A percentile compares a stretch with the other conserved stretches of the same genome.
Evolutionary conservation across 768 basidiomycete genomes (phyloP).

Genomic region (Holtermanniella nyarrowii): DNA sequence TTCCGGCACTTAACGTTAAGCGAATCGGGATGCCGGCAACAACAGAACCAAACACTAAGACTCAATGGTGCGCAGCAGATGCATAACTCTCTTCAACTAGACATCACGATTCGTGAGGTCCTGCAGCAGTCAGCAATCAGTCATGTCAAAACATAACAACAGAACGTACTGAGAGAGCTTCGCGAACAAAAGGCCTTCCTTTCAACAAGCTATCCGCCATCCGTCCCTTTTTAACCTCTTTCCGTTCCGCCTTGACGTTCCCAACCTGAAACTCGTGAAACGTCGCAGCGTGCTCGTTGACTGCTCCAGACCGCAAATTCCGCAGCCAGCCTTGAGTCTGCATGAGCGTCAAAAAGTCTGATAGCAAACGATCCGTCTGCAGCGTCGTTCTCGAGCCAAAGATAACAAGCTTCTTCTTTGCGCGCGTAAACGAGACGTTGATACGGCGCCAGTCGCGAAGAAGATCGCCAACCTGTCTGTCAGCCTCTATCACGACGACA

Average conservation of each 20-base stretch:
- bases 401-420: slow-evolving; percentile 78
- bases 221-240: too few species aligned
- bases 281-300: slow-evolving; percentile 45
- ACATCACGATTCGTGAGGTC: too few species aligned
- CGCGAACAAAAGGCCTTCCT: background rate
- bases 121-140: too few species aligned
- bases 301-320: slow-evolving; percentile 49
- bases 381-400: slow-evolving; percentile 80
- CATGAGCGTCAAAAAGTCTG: slow-evolving; percentile 70
- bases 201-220: background rate
- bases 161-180: background rate
- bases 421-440: slow-evolving; percentile 94
- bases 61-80: too few species aligned
- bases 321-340: slow-evolving; percentile 62
- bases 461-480: slow-evolving; percentile 69
- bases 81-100: too few species aligned
- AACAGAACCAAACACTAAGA: too few species aligned
- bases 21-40: too few species aligned
- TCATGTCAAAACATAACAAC: too few species aligned
- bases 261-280: background rate
- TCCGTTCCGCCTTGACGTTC: background rate
- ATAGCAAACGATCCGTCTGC: slow-evolving; percentile 45
- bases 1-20: too few species aligned
- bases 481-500: background rate
- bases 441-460: slow-evolving; percentile 91